Conservation (phyloP, 2,329 filamentous ascomycete genomes). For the Lasiodiplodia hormozganensis region DNA sequence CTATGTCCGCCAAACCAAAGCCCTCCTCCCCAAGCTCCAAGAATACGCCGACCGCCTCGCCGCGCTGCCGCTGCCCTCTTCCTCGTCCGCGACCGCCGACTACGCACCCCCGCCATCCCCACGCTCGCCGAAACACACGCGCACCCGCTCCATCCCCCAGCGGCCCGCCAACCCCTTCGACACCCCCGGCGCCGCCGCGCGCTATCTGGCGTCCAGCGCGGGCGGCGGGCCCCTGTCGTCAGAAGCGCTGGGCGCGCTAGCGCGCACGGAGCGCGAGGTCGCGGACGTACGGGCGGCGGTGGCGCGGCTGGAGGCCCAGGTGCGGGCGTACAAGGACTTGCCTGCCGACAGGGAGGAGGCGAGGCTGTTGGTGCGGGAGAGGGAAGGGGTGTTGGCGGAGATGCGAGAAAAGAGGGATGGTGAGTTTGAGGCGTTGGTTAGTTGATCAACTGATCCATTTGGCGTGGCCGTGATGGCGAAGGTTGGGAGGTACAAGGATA, state of each 20-base stretch:
- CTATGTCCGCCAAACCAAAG: conserved; percentile 72
- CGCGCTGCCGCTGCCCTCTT: conserved; percentile 42
- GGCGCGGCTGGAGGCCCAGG: conserved; percentile 11
- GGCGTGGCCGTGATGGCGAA: background rate
- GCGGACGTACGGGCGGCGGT: conserved; percentile 11
- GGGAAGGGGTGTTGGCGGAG: conserved; percentile 68
- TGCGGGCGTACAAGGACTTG: conserved; percentile 19
- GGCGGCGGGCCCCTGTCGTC: background rate
- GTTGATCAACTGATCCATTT: conserved; percentile 36
- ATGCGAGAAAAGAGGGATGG: conserved; percentile 71
- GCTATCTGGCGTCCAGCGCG: conserved; percentile 33
- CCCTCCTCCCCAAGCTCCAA: conserved; percentile 69
- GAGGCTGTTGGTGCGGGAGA: conserved; percentile 70
- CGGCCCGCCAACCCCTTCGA: background rate
- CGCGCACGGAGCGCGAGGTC: background rate
- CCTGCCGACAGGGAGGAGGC: conserved; percentile 75
- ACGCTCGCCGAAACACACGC: background rate
- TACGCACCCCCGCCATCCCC: background rate
- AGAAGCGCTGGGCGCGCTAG: background rate
- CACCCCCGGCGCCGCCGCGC: conserved; percentile 3
- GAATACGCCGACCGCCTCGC: conserved; percentile 61
- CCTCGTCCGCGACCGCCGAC: background rate
- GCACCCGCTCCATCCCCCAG: background rate
- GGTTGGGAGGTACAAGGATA: background rate
- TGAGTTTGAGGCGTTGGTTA: conserved; percentile 76